Conservation (phyloP, 257 asterid genomes). For the Gentiana straminea region DNA sequence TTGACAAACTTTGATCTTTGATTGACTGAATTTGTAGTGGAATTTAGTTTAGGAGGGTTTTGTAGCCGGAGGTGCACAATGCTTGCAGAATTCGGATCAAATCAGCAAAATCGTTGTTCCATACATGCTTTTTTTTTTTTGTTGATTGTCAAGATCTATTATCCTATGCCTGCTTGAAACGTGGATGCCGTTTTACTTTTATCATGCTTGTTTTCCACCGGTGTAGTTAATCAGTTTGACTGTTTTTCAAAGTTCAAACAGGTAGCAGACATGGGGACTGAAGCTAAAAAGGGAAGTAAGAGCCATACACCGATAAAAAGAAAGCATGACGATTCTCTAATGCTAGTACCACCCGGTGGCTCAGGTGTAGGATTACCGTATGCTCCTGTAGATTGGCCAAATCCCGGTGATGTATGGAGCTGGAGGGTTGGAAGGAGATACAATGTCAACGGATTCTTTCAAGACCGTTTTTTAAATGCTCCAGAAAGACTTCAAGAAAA, state of each 20-base stretch:
- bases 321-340: conserved; percentile 2
- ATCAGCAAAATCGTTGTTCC: too few relatives aligned
- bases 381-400: conserved; percentile 38
- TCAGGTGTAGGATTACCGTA: conserved; percentile 34
- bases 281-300: background rate
- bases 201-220: too few relatives aligned
- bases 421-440: conserved; percentile 36
- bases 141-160: too few relatives aligned
- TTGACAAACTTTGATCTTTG: too few relatives aligned
- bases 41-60: too few relatives aligned
- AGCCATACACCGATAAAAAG: background rate
- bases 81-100: too few relatives aligned
- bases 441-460: conserved; percentile 13
- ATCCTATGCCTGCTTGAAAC: too few relatives aligned
- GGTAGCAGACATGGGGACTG: conserved; percentile 1
- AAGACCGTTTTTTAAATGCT: conserved; percentile 23
- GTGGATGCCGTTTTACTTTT: too few relatives aligned
- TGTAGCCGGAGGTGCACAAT: too few relatives aligned
- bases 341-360: conserved; percentile 11
- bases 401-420: conserved; percentile 34
- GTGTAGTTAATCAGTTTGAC: too few relatives aligned
- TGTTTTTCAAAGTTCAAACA: background rate
- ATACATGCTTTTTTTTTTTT: too few relatives aligned
- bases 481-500: conserved; percentile 27
- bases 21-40: too few relatives aligned